Evolutionary conservation across 129 eudicot species (phyloP).

Genomic region (Flaveria robusta): DNA sequence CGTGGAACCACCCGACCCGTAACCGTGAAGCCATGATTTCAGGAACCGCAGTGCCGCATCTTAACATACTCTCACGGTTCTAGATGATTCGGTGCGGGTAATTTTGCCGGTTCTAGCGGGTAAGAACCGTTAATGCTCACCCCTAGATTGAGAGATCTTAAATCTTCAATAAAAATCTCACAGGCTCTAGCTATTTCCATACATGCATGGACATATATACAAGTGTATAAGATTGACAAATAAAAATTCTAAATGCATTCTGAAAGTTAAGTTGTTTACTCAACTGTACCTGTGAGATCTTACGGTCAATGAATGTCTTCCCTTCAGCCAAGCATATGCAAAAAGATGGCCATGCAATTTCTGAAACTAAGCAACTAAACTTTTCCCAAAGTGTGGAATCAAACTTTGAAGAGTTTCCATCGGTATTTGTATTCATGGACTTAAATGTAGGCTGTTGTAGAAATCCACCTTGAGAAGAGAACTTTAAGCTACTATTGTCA

Average conservation of each 20-base stretch:
- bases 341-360: slow-evolving; percentile 73
- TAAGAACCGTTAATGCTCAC: no score
- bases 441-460: slow-evolving; percentile 58
- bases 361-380: slow-evolving; percentile 63
- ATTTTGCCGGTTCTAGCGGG: no score
- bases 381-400: slow-evolving; percentile 54
- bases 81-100: no score
- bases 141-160: no score
- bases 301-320: slow-evolving; percentile 66
- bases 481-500: slow-evolving; percentile 32
- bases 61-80: no score
- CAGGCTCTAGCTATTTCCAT: slow-evolving; percentile 19
- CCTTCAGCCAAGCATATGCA: slow-evolving; percentile 77
- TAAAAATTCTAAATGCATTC: slow-evolving; percentile 3
- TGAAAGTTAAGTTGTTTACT: neutral
- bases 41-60: no score
- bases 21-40: no score
- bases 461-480: slow-evolving; percentile 89
- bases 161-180: slow-evolving; percentile 14
- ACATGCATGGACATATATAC: neutral
- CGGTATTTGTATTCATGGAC: slow-evolving; percentile 35
- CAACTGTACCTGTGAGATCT: slow-evolving; percentile 71
- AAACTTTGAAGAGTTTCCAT: slow-evolving; percentile 37
- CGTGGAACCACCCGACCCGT: no score
- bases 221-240: slow-evolving; percentile 5